Base-by-base conservation (phyloP, 371 early-diverging fungal species). In the Mortierella sp. region DNA sequence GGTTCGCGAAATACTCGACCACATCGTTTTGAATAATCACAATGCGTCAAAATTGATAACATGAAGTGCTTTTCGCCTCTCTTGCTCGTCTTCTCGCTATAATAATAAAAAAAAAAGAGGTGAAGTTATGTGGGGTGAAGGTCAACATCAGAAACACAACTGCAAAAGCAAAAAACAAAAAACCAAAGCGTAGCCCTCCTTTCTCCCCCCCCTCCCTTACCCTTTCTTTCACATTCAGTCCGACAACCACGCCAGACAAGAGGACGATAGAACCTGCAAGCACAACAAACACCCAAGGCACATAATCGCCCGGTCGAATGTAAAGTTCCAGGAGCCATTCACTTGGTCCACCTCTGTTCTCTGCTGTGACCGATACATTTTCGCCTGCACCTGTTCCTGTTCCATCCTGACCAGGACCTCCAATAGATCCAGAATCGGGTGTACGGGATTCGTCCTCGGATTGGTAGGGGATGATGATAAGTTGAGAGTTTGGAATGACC, bases 1-100 rank as follows among this genome's bases (percentile, higher is more conserved):
- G n/a, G n/a, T n/a, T n/a, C n/a, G n/a, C n/a, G n/a, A n/a, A n/a
- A n/a, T n/a, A n/a, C n/a, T n/a, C n/a, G n/a, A n/a, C n/a, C n/a
- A n/a, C n/a, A n/a, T n/a, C n/a, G n/a, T n/a, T n/a, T n/a, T n/a
- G n/a, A n/a, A n/a, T n/a, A n/a, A n/a, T n/a, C 76, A 95, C 54
- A 96, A 80, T 0, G 95, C 96, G 68, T 96, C 96, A 82, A 96
- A 95, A 72, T 97, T 95, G 76, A 97, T 92, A 39, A 90, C 86
- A 72, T 94, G 94, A 45, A 91, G 69, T 6, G 91, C 89, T 61
- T 85, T 88, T 64, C 84, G 68, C 69, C 87, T 79, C 70, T 95
- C 95, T 65, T 82, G 64, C 59, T 90, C 90, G 70, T 95, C 95
- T 62, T 93, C 94, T 43, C 91, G 73, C 85, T 87, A 68, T 9